These are phyloP conservation scores for Zygosaccharomyces sapae DNA, from an alignment of 1,139 yeast species.

Conservation along the genomic window DNA sequence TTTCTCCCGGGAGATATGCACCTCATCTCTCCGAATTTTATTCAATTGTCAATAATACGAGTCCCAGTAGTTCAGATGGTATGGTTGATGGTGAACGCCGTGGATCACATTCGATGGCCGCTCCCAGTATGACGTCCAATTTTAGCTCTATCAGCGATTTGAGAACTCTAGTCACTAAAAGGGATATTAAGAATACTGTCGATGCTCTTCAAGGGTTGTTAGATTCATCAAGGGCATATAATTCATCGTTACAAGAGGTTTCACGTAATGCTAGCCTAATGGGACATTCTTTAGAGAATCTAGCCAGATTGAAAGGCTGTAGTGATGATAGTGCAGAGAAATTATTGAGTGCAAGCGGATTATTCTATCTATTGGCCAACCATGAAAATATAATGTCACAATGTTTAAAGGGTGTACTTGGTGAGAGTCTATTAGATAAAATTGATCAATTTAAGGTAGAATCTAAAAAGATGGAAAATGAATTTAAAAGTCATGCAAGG, in stretches of 20 bases:
- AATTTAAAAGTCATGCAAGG: conserved; percentile 52
- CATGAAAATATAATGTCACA: conserved; percentile 70
- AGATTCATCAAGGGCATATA: conserved; percentile 50
- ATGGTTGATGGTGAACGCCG: conserved; percentile 9
- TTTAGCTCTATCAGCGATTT: conserved; percentile 42
- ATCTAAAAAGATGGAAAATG: conserved; percentile 44
- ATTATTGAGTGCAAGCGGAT: conserved; percentile 67
- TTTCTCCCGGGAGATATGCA: conserved; percentile 30
- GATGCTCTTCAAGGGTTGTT: conserved; percentile 47
- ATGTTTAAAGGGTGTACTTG: conserved; percentile 50
- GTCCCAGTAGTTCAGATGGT: conserved; percentile 10
- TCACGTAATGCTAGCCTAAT: conserved; percentile 67
- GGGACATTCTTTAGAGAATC: conserved; percentile 66
- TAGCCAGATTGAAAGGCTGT: conserved; percentile 66
- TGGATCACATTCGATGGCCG: conserved; percentile 10
- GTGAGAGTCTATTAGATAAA: conserved; percentile 49
- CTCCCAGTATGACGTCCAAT: conserved; percentile 31
- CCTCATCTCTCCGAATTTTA: conserved; percentile 36
- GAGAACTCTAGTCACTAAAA: conserved; percentile 55
- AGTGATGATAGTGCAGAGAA: conserved; percentile 59
- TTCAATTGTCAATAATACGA: conserved; percentile 27
- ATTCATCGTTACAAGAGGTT: conserved; percentile 47
- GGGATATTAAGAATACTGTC: conserved; percentile 51
- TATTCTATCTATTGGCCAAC: conserved; percentile 72
- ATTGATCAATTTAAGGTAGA: conserved; percentile 42